Evolutionary conservation across 768 basidiomycete species (phyloP).

Genomic region (Russula sp.): DNA sequence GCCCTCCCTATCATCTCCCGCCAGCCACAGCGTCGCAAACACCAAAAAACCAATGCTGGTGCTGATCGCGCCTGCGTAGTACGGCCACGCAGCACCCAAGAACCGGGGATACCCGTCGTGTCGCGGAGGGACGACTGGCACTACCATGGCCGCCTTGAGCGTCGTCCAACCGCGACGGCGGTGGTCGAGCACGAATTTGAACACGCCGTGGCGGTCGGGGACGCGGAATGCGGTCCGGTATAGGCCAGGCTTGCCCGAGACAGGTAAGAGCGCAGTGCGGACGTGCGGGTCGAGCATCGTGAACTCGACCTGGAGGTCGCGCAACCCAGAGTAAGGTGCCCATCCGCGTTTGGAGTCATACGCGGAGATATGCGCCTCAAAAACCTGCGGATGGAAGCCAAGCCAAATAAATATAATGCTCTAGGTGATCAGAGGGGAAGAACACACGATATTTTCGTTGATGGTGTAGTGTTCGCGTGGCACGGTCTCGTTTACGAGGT

Average conservation of each 20-base stretch:
- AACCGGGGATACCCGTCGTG: slow-evolving; percentile 97
- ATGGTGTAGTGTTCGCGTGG: slow-evolving; percentile 75
- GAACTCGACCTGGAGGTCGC: slow-evolving; percentile 90
- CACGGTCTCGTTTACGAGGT: slow-evolving; percentile 54
- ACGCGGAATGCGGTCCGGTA: slow-evolving; percentile 84
- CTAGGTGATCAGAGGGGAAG: background rate
- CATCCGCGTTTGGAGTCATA: slow-evolving; percentile 56
- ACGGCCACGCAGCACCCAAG: slow-evolving; percentile 93
- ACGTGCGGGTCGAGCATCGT: slow-evolving; percentile 99
- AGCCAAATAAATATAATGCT: background rate
- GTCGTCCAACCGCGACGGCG: slow-evolving; percentile 75
- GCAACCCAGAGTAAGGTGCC: slow-evolving; percentile 63
- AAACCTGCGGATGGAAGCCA: slow-evolving; percentile 46
- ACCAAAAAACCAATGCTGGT: slow-evolving; percentile 80
- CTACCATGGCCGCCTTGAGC: slow-evolving; percentile 65
- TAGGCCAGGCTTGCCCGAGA: slow-evolving; percentile 49
- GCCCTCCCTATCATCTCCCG: slow-evolving; percentile 68
- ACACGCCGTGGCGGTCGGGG: slow-evolving; percentile 96
- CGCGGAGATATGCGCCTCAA: slow-evolving; percentile 63
- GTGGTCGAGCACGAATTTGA: slow-evolving; percentile 92
- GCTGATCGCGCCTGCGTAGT: slow-evolving; percentile 87
- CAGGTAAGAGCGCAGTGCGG: slow-evolving; percentile 66
- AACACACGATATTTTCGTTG: slow-evolving; percentile 74
- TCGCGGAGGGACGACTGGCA: slow-evolving; percentile 85
- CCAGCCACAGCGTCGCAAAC: slow-evolving; percentile 84